These are phyloP conservation scores for Pezicula rhizophila DNA, from an alignment of 2,329 filamentous ascomycete genomes.

Conservation along the genomic window DNA sequence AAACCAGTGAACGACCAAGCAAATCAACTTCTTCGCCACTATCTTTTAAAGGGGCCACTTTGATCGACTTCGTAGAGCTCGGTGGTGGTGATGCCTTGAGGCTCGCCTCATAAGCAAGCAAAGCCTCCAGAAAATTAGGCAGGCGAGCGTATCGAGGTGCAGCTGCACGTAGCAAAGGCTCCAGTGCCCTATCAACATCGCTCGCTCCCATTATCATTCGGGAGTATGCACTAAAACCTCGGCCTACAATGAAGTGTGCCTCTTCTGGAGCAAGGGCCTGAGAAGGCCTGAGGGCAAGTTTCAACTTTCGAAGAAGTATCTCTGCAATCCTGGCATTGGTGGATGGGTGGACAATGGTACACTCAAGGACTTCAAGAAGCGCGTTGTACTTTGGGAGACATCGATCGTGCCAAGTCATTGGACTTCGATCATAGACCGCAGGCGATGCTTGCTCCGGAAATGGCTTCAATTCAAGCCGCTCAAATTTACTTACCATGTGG, in stretches of 20 bases:
- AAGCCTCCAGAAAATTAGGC: conserved; percentile 59
- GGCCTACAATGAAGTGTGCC: conserved; percentile 67
- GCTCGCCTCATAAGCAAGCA: conserved; percentile 46
- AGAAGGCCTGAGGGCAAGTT: conserved; percentile 57
- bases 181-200: conserved; percentile 53
- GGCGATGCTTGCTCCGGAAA: conserved; percentile 55
- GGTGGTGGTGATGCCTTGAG: conserved; percentile 13
- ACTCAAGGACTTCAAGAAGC: conserved; percentile 56
- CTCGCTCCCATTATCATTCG: conserved; percentile 56
- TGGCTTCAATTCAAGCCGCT: conserved; percentile 55
- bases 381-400: conserved; percentile 64
- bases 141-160: conserved; percentile 61
- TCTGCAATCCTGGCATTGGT: conserved; percentile 61
- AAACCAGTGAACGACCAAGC: conserved; percentile 59
- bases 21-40: conserved; percentile 42
- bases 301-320: conserved; percentile 59
- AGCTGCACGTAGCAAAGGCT: conserved; percentile 58
- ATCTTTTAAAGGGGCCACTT: conserved; percentile 2
- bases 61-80: conserved; percentile 4
- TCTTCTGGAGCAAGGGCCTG: conserved; percentile 54
- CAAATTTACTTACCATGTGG: conserved; percentile 65
- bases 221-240: conserved; percentile 68
- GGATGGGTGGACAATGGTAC: conserved; percentile 58
- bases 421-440: conserved; percentile 50
- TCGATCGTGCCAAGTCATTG: conserved; percentile 54